Base-by-base conservation (phyloP, 371 early-diverging fungal genomes). In the Globomyces sp. region DNA sequence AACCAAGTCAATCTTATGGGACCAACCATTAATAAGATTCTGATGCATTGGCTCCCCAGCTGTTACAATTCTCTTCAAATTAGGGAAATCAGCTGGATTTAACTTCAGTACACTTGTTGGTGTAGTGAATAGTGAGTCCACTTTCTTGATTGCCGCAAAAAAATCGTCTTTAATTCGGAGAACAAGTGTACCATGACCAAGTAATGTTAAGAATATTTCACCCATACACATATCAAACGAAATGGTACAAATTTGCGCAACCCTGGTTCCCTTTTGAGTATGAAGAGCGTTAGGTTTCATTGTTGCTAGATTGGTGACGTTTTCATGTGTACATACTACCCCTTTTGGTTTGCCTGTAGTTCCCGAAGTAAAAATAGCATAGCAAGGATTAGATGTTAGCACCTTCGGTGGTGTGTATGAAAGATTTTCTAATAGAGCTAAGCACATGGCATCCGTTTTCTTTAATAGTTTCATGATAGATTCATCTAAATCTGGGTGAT, bases 281-380 rank as follows among this genome's bases (percentile, higher is more conserved):
- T 43, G 46, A 6, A 34, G 44, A 3, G 36, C 60, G 36, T 41
- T 34, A 9, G 3, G 36, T 58, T 11, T 43, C 46, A 11, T 45
- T 43, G 46, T 1, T 13, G 47, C 46, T 3, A 13, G 51, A 50
- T 50, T 50, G 3, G 51, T 13, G n/a, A 55, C 39, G 13, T 36
- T 3, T 6, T 13, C 13, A 42, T 57, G 69, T 5, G 4, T n/a
- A 34, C 63, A 45, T n/a, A 43, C 39, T 6, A 72, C 70, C 0
- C 75, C 75, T 51, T 75, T 75, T n/a, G 75, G 75, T 37, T 41
- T 64, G 3, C 75, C 75, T 4, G 75, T 69, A 4, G 75, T 59
- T 3, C 75, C 75, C 1, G 65, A 66, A 3, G 75, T 75, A 36
- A 64, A 72, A 10, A 68, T 58, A 10, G 60, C 51, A 47, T 71